Evolutionary conservation across 805 yeast genomes (phyloP).

Genomic region (Pichia membranifaciens): DNA sequence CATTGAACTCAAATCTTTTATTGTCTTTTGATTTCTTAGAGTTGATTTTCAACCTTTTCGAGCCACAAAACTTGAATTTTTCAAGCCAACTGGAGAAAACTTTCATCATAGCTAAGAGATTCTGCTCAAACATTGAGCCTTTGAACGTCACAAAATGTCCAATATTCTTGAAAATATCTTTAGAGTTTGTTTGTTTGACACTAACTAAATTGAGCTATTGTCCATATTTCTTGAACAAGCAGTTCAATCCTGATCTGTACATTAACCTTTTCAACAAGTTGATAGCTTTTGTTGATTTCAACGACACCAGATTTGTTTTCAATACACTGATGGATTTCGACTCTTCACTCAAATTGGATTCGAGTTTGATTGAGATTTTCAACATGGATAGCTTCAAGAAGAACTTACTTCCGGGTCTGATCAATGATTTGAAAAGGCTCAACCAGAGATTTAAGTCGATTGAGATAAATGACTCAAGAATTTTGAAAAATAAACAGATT

Average conservation of each 20-base stretch:
- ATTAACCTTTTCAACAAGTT: conserved; percentile 12
- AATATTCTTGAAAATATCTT: conserved; percentile 18
- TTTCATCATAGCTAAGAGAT: conserved; percentile 9
- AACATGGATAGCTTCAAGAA: conserved; percentile 5
- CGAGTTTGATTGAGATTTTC: conserved; percentile 4
- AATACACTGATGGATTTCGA: conserved; percentile 12
- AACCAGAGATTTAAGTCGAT: conserved; percentile 3
- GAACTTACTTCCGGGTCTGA: conserved; percentile 12
- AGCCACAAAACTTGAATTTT: conserved; percentile 16
- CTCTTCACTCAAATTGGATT: conserved; percentile 4
- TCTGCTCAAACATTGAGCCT: conserved; percentile 4
- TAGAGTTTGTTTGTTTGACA: conserved; percentile 19
- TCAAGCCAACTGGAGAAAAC: conserved; percentile 11
- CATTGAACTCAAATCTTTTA: conserved; percentile 6
- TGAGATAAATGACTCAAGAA: neutral
- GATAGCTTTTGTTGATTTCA: conserved; percentile 10
- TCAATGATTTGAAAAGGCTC: conserved; percentile 11
- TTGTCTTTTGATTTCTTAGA: conserved; percentile 14
- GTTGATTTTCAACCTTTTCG: conserved; percentile 18
- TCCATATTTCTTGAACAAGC: conserved; percentile 7
- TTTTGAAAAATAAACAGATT: neutral
- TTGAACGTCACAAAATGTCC: conserved; percentile 18
- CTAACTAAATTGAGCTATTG: conserved; percentile 14
- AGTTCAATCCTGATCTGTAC: conserved; percentile 5
- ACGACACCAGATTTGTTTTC: conserved; percentile 15